A percentile compares a stretch with the other conserved stretches of the same genome.
These are phyloP conservation scores for Suhomyces yuchorum DNA, from an alignment of 1,139 yeast species.

Conservation along the genomic window DNA sequence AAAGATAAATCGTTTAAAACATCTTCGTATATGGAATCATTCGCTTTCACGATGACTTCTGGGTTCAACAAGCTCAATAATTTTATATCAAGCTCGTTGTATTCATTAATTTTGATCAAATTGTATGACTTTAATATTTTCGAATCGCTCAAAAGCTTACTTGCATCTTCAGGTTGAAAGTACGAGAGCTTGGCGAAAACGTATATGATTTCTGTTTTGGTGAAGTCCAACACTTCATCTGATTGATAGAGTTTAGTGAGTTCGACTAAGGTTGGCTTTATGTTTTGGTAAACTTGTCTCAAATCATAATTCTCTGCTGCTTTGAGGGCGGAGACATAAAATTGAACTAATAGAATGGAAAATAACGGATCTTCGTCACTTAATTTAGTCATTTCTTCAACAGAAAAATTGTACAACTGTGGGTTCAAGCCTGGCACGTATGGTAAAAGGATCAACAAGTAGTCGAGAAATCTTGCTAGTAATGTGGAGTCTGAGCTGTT, in stretches of 20 bases:
- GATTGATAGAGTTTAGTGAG: constrained; percentile 10
- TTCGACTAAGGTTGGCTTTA: constrained; percentile 19
- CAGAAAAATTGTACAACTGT: constrained; percentile 17
- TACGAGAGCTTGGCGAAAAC: constrained; percentile 24
- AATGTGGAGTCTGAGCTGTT: constrained; percentile 13
- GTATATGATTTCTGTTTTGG: constrained; percentile 21
- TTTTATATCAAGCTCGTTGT: constrained; percentile 23
- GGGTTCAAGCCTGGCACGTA: constrained; percentile 16
- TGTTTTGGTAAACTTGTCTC: constrained; percentile 13
- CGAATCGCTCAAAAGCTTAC: constrained; percentile 8
- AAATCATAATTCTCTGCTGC: constrained; percentile 6
- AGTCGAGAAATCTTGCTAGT: constrained; percentile 30
- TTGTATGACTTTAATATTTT: constrained; percentile 28
- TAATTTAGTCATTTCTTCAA: constrained; percentile 16
- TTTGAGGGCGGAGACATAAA: constrained; percentile 28
- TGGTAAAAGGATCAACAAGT: constrained; percentile 20
- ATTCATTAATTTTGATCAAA: constrained; percentile 16
- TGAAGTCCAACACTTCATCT: constrained; percentile 8
- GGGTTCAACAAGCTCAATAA: constrained; percentile 31
- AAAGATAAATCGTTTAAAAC: constrained; percentile 23
- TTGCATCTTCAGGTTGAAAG: constrained; percentile 3
- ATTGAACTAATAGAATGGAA: constrained; percentile 29
- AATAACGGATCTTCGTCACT: constrained; percentile 30
- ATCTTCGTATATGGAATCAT: constrained; percentile 14
- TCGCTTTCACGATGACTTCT: constrained; percentile 16